phyloP scores from a whole-genome alignment of 2,329 filamentous ascomycete genomes.

The Elsinoe arachidis region DNA sequence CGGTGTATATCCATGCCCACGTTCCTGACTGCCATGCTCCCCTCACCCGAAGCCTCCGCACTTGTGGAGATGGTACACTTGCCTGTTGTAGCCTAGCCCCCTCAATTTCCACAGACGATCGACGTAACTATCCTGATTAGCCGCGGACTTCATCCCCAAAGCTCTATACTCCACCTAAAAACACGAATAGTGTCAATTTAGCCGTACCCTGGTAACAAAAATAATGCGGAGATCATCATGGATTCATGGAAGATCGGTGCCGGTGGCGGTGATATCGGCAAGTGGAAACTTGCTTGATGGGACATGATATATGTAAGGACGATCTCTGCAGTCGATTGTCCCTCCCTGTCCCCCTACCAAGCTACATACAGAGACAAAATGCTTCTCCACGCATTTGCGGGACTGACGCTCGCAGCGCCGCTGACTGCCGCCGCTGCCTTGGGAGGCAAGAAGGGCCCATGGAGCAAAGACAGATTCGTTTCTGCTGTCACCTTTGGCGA shows the following conservation, averaged over 20 bases:
- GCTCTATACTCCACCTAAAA: neutral
- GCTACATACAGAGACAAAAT: neutral
- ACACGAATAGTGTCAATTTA: neutral
- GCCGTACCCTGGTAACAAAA: neutral
- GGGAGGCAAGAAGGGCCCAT: neutral
- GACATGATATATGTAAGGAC: conserved; percentile 1
- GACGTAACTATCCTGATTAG: neutral
- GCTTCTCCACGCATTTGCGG: neutral
- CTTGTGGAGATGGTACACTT: neutral
- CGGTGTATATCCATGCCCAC: too few species aligned
- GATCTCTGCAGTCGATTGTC: neutral
- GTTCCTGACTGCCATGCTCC: neutral
- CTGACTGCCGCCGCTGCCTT: neutral
- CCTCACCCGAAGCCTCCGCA: neutral
- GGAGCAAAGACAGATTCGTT: conserved; percentile 39
- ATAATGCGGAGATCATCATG: neutral
- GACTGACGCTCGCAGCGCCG: conserved; percentile 3
- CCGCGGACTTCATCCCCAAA: neutral
- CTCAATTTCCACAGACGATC: neutral
- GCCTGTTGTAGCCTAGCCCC: neutral
- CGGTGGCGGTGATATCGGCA: neutral
- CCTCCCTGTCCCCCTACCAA: neutral
- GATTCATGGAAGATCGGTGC: neutral
- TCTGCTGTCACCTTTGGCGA: conserved; percentile 64
- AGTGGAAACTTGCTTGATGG: neutral